Evolutionary conservation across 208 protist genomes (phyloP), one percentile per base, ranked within the genome.

Genomic region (Acanthamoeba triangularis): DNA sequence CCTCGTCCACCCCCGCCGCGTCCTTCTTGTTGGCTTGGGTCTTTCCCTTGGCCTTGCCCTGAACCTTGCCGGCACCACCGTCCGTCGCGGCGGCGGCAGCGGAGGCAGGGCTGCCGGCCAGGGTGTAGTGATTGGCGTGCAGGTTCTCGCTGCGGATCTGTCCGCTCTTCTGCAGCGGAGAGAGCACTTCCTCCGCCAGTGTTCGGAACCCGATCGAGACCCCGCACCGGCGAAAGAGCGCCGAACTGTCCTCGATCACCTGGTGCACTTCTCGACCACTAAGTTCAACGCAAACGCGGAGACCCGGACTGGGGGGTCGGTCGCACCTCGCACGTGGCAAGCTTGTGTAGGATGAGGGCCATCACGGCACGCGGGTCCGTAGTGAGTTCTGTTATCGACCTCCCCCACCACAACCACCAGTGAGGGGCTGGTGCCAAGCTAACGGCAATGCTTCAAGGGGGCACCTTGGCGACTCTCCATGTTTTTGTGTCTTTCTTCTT

Each of bases 201-300:
- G 28, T 41, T 0, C 72, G 74, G 88, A 93, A 93, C 25, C 28
- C 10, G 23, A 93, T 69, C 8, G 35, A 35, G 13, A 93, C 18
- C 2, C 67, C 88, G 20, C 20, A 5, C 37, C 25, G 37, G 10
- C 67, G 88, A 33, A 93, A 49, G 35, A 93, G 35, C 1, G 88
- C 88, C 14, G 35, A 0, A 28, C 88, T 93, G 67, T 93, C 61
- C 25, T 93, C 88, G 37, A 93, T 93, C 16, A 30, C 88, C 88
- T 74, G n/a, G 25, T 30, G 61, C n/a, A 28, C 6, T 28, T 3
- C 63, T 30, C n/a, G 8, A 69, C 28, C 0, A 69, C 63, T 3
- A 7, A 69, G 20, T 10, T n/a, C 23, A 65, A 65, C 5, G 33
- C 28, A 28, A 74, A 74, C 65, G 30, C 65, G 65, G 16, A 59